A percentile compares a stretch with the other conserved stretches of the same genome.
Evolutionary conservation across 805 yeast species (phyloP).

Genomic region (Sugiyamaella smithiae): DNA sequence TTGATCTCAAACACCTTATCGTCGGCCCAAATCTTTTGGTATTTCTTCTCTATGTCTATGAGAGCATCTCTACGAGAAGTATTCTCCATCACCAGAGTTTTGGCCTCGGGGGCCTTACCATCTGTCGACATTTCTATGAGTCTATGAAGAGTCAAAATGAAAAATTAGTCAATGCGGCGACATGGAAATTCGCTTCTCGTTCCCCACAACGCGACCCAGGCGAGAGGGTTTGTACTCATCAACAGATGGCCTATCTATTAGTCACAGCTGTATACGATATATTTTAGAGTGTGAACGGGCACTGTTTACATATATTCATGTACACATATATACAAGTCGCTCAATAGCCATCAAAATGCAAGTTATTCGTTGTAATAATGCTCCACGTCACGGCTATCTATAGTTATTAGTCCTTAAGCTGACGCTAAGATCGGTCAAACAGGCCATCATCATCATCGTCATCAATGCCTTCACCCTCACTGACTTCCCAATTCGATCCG

Average conservation of each 20-base stretch:
- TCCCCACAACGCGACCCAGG: too few relatives aligned
- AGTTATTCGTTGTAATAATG: too few relatives aligned
- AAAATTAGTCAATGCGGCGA: background rate
- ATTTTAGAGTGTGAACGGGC: too few relatives aligned
- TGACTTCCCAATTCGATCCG: slow-evolving; percentile 36
- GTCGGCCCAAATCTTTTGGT: slow-evolving; percentile 83
- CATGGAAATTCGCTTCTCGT: too few relatives aligned
- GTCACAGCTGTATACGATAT: too few relatives aligned
- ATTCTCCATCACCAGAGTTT: slow-evolving; percentile 31
- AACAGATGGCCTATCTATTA: too few relatives aligned
- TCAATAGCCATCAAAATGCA: too few relatives aligned
- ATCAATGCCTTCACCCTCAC: slow-evolving; percentile 43
- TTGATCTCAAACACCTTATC: slow-evolving; percentile 82
- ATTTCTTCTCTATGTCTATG: slow-evolving; percentile 82
- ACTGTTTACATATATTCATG: too few relatives aligned
- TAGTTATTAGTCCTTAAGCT: too few relatives aligned
- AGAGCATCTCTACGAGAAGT: slow-evolving; percentile 95
- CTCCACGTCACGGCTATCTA: too few relatives aligned
- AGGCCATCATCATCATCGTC: slow-evolving; percentile 58
- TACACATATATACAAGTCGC: too few relatives aligned
- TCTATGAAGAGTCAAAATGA: background rate
- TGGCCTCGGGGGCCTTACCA: slow-evolving; percentile 22
- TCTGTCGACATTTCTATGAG: slow-evolving; percentile 10
- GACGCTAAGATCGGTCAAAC: slow-evolving; percentile 57
- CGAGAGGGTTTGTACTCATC: too few relatives aligned